These are phyloP conservation scores for Teratosphaeria viscida DNA, from an alignment of 2,329 filamentous ascomycete genomes.

Conservation along the genomic window DNA sequence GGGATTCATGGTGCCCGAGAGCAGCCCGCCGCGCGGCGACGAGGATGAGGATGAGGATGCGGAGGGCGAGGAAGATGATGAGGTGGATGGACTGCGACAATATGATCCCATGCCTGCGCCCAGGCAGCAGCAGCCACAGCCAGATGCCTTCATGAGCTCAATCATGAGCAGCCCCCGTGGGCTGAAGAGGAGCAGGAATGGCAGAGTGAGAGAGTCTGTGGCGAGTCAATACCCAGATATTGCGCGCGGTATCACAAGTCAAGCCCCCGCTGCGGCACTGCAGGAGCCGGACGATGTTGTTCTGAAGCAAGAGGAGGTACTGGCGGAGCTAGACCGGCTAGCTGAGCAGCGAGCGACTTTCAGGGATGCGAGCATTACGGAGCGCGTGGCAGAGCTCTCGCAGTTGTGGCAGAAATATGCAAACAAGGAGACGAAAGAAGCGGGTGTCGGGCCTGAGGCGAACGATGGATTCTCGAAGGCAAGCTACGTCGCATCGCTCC, in stretches of 20 bases:
- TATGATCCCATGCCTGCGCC: slow-evolving; percentile 4
- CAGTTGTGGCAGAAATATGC: slow-evolving; percentile 19
- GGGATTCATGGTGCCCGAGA: slow-evolving; percentile 27
- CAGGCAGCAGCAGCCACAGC: slow-evolving; percentile 5
- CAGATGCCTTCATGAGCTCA: slow-evolving; percentile 10
- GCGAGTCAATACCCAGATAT: slow-evolving; percentile 59
- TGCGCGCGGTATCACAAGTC: slow-evolving; percentile 57
- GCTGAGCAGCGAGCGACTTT: slow-evolving; percentile 1
- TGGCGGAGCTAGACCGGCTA: slow-evolving; percentile 35
- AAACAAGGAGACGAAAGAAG: slow-evolving; percentile 17
- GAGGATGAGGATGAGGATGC: slow-evolving; percentile 10
- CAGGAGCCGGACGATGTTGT: slow-evolving; percentile 63
- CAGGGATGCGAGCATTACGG: slow-evolving; percentile 1
- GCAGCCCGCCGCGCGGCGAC: slow-evolving; percentile 25
- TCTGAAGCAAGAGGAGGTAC: slow-evolving; percentile 61
- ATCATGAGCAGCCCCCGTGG: slow-evolving; percentile 20
- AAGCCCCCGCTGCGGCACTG: slow-evolving; percentile 44
- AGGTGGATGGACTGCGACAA: slow-evolving; percentile 25
- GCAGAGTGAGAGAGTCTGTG: slow-evolving; percentile 31
- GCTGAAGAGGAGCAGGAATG: slow-evolving; percentile 30
- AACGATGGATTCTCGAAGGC: slow-evolving; percentile 60
- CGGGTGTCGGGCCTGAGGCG: slow-evolving; percentile 32
- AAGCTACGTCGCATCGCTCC: slow-evolving; percentile 63
- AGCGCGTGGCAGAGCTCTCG: slow-evolving; percentile 18
- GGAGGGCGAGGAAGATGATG: slow-evolving; percentile 23